These are phyloP conservation scores for Hypoxylon sp. DNA, from an alignment of 2,329 filamentous ascomycete genomes.

Conservation along the genomic window DNA sequence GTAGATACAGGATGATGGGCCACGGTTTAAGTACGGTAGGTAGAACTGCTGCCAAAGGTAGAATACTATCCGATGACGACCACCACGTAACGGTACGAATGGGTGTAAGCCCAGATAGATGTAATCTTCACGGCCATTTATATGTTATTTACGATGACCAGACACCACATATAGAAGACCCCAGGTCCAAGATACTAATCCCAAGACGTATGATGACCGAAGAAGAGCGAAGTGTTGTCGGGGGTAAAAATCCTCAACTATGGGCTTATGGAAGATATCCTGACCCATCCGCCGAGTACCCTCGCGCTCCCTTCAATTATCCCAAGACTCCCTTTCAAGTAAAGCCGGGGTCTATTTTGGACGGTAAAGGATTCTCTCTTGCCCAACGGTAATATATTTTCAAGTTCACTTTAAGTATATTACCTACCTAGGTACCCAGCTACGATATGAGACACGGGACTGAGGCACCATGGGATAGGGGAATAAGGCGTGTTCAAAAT, in stretches of 20 bases:
- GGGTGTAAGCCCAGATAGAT: neutral
- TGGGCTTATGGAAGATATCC: neutral
- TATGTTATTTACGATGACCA: neutral
- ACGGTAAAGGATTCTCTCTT: neutral
- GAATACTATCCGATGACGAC: neutral
- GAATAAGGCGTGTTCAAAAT: no score
- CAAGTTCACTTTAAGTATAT: no score
- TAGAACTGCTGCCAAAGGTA: neutral
- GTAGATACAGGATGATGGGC: neutral
- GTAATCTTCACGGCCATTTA: conserved; percentile 1
- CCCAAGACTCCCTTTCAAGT: neutral
- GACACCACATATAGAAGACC: neutral
- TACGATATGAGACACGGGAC: no score
- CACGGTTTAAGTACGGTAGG: neutral
- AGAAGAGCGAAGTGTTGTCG: neutral
- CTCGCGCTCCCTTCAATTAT: neutral
- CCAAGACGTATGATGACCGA: conserved; percentile 2
- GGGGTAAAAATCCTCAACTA: conserved; percentile 1
- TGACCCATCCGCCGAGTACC: neutral
- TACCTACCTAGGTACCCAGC: no score
- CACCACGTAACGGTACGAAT: neutral
- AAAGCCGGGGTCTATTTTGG: neutral
- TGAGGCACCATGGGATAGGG: no score
- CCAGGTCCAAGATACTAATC: neutral
- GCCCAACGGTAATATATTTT: no score